Evolutionary conservation across 2,329 filamentous ascomycete species (phyloP), one percentile per base, ranked within the genome.

Genomic region (Fusarium sterilihyphosum): DNA sequence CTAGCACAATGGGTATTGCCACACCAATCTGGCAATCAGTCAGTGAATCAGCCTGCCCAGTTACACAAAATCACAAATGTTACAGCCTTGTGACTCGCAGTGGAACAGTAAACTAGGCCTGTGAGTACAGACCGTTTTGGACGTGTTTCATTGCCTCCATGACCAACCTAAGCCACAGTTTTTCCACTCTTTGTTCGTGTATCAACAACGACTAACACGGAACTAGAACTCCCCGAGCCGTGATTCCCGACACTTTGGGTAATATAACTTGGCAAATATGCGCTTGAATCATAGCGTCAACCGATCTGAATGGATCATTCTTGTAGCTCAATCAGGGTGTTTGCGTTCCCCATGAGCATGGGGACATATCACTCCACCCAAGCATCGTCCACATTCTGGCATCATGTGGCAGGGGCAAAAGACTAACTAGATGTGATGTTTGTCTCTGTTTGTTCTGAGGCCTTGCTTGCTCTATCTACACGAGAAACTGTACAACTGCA

Each of bases 71-170:
- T 60, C 54, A 70, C 52, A 53, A 26, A 38, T 13, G 26, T 29
- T 65, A 31, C 41, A 70, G 67, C 41, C 66, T 65, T 70, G 35
- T 66, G 29, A 60, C 44, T 24, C 22, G 35, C n/a, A 64, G 35
- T 50, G 26, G 20, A 18, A 58, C 29, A 56, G 13, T n/a, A 20
- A 43, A 43, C 24, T 31, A 22, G 41, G 37, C 24, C 24, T 31
- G 52, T 54, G 66, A 47, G 50, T 53, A 40, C n/a, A 22, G 18
- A 22, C 22, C n/a, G 35, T 59, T 65, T 69, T 37, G 49, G 37
- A 35, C 20, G 24, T 64, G 57, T 69, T 69, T 69, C 65, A 69
- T 63, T 70, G 46, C 66, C 52, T 53, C 65, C 50, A 64, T 59
- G 56, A 37, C 47, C 47, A 67, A 35, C 33, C 33, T 35, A 35